Conservation (phyloP, 1,284 basidiomycete genomes). For the Cystobasidium slooffiae region DNA sequence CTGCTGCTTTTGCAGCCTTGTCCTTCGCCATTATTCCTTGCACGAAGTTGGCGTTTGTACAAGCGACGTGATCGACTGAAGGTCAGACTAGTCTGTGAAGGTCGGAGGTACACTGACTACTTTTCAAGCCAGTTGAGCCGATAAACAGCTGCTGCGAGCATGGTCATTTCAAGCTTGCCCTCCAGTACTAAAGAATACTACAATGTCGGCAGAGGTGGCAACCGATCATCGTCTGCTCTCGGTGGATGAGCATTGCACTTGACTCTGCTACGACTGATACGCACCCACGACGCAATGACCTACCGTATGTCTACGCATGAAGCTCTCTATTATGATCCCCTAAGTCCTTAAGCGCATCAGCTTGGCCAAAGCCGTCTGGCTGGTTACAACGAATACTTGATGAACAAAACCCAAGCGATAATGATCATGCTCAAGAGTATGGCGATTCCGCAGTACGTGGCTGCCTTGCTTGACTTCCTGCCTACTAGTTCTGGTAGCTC, state of each 20-base stretch:
- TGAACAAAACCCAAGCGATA: constrained; percentile 49
- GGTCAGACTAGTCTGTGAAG: neutral
- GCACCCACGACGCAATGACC: no score
- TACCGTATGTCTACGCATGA: neutral
- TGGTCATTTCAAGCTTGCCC: no score
- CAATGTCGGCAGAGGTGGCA: no score
- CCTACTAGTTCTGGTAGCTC: constrained; percentile 43
- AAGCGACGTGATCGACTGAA: constrained; percentile 7
- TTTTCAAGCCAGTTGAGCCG: no score
- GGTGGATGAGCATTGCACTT: no score
- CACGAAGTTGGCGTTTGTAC: constrained; percentile 2
- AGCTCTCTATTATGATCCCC: neutral
- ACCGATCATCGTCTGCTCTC: no score
- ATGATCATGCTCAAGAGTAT: constrained; percentile 47
- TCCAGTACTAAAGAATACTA: no score
- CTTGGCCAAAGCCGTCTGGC: no score
- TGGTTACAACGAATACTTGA: constrained; percentile 47
- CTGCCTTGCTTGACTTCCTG: constrained; percentile 45
- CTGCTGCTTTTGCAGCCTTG: constrained; percentile 11
- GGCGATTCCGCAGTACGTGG: constrained; percentile 45
- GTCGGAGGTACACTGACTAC: no score
- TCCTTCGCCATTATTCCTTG: constrained; percentile 15
- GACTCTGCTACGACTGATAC: no score
- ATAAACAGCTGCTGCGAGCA: no score
- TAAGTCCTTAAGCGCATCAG: neutral